Percentiles rank a stretch among this genome's conserved stretches.
Evolutionary conservation across 495 filamentous ascomycete species (phyloP).

Genomic region (Penicillium cataractarum): DNA sequence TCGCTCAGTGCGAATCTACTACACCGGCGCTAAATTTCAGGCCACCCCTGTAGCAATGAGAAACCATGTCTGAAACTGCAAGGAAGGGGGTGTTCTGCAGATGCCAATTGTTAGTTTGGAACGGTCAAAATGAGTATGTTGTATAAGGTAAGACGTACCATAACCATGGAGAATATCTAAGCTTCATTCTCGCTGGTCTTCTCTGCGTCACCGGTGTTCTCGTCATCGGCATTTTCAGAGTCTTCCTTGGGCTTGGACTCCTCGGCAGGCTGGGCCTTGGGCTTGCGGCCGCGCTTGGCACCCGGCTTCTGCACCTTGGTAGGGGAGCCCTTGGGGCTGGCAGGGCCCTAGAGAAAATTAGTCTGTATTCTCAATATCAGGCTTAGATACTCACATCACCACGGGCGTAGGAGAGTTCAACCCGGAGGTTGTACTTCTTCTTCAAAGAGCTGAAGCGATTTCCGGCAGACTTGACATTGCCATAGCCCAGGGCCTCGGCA

Average conservation of each 20-base stretch:
- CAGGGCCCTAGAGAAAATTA: background rate
- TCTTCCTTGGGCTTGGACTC: background rate
- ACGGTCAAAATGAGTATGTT: background rate
- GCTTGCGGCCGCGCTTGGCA: conserved; percentile 2
- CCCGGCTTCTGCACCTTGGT: background rate
- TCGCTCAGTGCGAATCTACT: background rate
- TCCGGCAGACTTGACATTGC: conserved; percentile 34
- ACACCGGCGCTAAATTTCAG: background rate
- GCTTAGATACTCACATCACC: background rate
- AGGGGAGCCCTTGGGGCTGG: background rate
- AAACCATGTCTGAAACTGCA: background rate
- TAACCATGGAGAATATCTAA: background rate
- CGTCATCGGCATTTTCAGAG: background rate
- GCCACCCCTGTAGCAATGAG: background rate
- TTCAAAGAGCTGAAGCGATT: conserved; percentile 35
- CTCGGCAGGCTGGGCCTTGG: background rate
- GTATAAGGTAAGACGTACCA: background rate
- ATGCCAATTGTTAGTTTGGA: background rate
- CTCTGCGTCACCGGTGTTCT: background rate
- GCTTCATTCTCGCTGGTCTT: background rate
- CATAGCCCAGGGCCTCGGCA: conserved; percentile 30
- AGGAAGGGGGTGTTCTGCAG: background rate
- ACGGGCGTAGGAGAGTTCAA: background rate
- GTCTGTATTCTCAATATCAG: background rate
- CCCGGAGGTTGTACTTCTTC: conserved; percentile 30